A percentile compares a stretch with the other conserved stretches of the same genome.
phyloP scores from a whole-genome alignment of 805 yeast species.

The Starmerella tilneyi region DNA sequence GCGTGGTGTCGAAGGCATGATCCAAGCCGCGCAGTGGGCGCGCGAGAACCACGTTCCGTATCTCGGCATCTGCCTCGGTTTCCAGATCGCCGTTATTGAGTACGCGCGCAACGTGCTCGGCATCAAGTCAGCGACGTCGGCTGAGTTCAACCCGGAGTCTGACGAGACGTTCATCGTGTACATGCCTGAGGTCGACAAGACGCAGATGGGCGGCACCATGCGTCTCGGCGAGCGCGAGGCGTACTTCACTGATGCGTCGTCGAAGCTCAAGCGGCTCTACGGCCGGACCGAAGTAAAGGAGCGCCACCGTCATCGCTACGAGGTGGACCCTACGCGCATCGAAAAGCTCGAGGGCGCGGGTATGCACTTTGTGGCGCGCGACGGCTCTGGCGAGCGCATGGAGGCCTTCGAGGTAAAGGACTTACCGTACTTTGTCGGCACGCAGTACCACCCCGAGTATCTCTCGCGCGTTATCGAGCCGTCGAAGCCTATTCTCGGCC shows the following conservation, averaged over 20 bases:
- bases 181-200: conserved; percentile 97
- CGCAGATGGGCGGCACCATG: conserved; percentile 97
- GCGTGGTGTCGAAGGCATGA: conserved; percentile 98
- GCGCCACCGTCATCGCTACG: conserved; percentile 98
- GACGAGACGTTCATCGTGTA: conserved; percentile 63
- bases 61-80: conserved; percentile 93
- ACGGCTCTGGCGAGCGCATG: conserved; percentile 84
- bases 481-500: conserved; percentile 89
- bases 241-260: conserved; percentile 59
- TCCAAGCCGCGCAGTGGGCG: conserved; percentile 96
- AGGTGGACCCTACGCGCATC: conserved; percentile 80
- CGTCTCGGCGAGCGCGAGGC: conserved; percentile 92
- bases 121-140: conserved; percentile 56
- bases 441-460: conserved; percentile 98
- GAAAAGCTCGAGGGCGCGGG: conserved; percentile 64
- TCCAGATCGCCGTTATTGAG: conserved; percentile 94
- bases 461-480: conserved; percentile 94
- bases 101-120: conserved; percentile 74
- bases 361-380: conserved; percentile 83
- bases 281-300: conserved; percentile 64
- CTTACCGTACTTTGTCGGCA: conserved; percentile 87
- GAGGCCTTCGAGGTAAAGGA: conserved; percentile 77
- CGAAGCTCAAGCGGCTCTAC: conserved; percentile 65
- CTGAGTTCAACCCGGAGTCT: conserved; percentile 65
- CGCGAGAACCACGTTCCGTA: conserved; percentile 89